These are phyloP conservation scores for Terana coerulea DNA, from an alignment of 768 basidiomycete species.

Conservation along the genomic window DNA sequence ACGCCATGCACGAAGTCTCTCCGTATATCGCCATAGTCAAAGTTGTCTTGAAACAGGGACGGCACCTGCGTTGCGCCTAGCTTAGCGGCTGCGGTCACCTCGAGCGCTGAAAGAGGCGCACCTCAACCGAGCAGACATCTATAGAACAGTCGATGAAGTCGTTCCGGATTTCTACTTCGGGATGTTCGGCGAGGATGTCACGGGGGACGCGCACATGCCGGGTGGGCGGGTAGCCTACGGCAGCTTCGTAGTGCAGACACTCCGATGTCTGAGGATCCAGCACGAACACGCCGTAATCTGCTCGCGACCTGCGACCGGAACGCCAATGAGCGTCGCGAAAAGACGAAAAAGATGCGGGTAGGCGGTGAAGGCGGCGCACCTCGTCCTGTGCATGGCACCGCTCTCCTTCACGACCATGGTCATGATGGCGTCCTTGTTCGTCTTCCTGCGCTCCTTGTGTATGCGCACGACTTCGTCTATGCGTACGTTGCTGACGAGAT, in stretches of 20 bases:
- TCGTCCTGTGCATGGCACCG: conserved; percentile 66
- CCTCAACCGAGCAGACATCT: conserved; percentile 93
- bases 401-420: conserved; percentile 90
- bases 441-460: conserved; percentile 83
- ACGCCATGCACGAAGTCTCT: conserved; percentile 93
- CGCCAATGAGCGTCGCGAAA: conserved; percentile 2
- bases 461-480: conserved; percentile 86
- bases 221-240: conserved; percentile 65
- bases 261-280: conserved; percentile 72
- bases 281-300: conserved; percentile 76
- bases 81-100: not conserved
- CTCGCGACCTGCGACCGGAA: conserved; percentile 49
- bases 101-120: conserved; percentile 25
- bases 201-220: conserved; percentile 66
- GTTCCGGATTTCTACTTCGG: conserved; percentile 82
- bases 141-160: conserved; percentile 88
- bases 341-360: not conserved
- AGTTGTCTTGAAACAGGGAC: conserved; percentile 96
- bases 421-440: conserved; percentile 93
- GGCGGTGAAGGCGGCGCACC: conserved; percentile 39
- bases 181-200: conserved; percentile 65
- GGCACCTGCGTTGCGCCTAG: conserved; percentile 58
- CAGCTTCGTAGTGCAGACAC: conserved; percentile 82
- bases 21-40: conserved; percentile 91
- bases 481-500: conserved; percentile 89